phyloP scores from a whole-genome alignment of 179 eudicot genomes.

The Beta lomatogona region DNA sequence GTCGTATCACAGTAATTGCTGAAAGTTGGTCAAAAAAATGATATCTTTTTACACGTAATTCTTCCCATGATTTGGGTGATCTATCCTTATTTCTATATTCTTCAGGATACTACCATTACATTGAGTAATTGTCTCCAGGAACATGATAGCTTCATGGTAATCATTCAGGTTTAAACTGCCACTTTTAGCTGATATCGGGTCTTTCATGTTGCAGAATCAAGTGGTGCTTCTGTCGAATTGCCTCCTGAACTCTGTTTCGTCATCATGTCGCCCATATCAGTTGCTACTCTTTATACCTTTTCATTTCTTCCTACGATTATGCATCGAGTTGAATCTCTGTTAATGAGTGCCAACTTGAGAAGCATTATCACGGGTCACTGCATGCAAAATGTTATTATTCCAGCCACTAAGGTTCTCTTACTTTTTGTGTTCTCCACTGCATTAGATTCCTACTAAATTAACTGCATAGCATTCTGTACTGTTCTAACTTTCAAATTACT shows the following conservation, averaged over 20 bases:
- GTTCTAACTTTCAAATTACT: neutral
- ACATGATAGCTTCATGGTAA: neutral
- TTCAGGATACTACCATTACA: neutral
- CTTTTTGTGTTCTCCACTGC: neutral
- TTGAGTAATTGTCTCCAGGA: neutral
- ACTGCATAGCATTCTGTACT: neutral
- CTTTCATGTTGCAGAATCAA: conserved; percentile 45
- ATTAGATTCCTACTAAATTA: neutral
- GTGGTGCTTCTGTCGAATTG: conserved; percentile 54
- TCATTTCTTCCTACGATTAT: conserved; percentile 78
- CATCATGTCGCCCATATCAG: conserved; percentile 77
- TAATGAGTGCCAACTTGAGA: conserved; percentile 63
- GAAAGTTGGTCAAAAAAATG: neutral
- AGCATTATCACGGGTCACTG: conserved; percentile 48
- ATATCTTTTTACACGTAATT: neutral
- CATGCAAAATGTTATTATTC: conserved; percentile 52
- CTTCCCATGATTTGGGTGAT: neutral
- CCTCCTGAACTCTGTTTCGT: conserved; percentile 87
- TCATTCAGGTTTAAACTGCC: neutral
- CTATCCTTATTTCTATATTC: neutral
- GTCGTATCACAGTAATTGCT: neutral
- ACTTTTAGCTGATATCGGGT: conserved; percentile 5
- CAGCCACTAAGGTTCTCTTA: conserved; percentile 56
- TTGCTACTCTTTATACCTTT: conserved; percentile 59
- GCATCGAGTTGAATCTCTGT: conserved; percentile 84